Evolutionary conservation across 1,284 basidiomycete genomes (phyloP).

Genomic region (Sphaerobolus stellatus): DNA sequence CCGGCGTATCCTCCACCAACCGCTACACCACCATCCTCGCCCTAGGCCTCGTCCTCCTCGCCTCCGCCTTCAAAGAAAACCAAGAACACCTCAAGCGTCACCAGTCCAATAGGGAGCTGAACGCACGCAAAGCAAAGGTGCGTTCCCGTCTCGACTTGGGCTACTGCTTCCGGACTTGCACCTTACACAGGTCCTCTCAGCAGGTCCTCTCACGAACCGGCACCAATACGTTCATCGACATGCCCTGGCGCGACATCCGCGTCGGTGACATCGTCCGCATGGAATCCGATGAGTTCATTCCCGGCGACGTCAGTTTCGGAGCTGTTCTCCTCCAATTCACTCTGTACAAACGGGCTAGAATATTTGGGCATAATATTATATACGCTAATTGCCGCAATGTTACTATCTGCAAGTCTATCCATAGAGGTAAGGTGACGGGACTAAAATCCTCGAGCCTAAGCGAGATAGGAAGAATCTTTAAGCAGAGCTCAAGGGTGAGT

Average conservation of each 20-base stretch:
- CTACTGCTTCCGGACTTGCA: neutral
- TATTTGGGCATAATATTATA: too few relatives aligned
- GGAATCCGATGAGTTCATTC: constrained; percentile 93
- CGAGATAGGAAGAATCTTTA: too few relatives aligned
- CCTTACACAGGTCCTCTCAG: too few relatives aligned
- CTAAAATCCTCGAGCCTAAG: too few relatives aligned
- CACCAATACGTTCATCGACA: constrained; percentile 65
- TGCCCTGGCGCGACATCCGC: constrained; percentile 86
- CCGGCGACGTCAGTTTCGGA: constrained; percentile 90
- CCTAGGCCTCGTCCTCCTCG: constrained; percentile 85
- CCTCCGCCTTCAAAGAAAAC: constrained; percentile 95
- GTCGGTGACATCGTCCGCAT: constrained; percentile 94
- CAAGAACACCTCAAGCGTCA: constrained; percentile 98
- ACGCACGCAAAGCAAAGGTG: constrained; percentile 80
- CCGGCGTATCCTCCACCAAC: constrained; percentile 96
- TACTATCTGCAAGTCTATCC: too few relatives aligned
- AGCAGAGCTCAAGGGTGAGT: too few relatives aligned
- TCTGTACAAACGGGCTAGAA: too few relatives aligned
- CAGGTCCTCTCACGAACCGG: constrained; percentile 29
- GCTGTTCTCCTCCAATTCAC: too few relatives aligned
- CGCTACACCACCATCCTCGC: constrained; percentile 94
- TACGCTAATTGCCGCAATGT: too few relatives aligned
- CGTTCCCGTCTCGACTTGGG: constrained; percentile 40
- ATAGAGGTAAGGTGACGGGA: too few relatives aligned
- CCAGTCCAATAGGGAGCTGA: constrained; percentile 91